Evolutionary conservation across 306 rosid species (phyloP).

Genomic region (Cucumis cinereus): DNA sequence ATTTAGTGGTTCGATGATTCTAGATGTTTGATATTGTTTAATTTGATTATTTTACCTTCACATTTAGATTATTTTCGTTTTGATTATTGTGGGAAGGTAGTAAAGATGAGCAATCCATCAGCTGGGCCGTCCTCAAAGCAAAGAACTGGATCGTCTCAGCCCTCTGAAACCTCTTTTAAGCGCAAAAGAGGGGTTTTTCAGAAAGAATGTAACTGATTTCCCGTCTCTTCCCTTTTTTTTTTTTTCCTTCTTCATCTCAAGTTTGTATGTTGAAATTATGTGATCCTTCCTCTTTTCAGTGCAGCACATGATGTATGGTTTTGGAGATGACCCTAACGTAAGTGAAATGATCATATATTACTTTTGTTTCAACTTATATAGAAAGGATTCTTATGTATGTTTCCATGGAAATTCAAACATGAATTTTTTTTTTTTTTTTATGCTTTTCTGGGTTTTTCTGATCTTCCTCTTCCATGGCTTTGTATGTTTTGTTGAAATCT

Average conservation of each 20-base stretch:
- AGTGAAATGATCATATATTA: slow-evolving; percentile 10
- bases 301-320: slow-evolving; percentile 99
- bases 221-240: background rate
- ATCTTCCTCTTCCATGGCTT: background rate
- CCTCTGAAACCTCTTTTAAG: slow-evolving; percentile 67
- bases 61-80: background rate
- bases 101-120: slow-evolving; percentile 41
- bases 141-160: slow-evolving; percentile 57
- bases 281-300: slow-evolving; percentile 23
- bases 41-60: background rate
- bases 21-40: background rate
- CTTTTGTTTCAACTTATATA: background rate
- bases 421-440: background rate
- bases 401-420: slow-evolving; percentile 1
- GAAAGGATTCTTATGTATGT: background rate
- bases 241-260: background rate
- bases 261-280: background rate
- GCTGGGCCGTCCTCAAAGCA: slow-evolving; percentile 55
- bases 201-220: slow-evolving; percentile 43
- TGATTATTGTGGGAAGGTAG: background rate
- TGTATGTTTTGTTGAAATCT: background rate
- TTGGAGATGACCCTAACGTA: slow-evolving; percentile 87
- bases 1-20: background rate
- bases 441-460: background rate
- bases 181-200: slow-evolving; percentile 88